These are phyloP conservation scores for Ophiostoma ulmi DNA, from an alignment of 2,329 filamentous ascomycete species.

Conservation along the genomic window DNA sequence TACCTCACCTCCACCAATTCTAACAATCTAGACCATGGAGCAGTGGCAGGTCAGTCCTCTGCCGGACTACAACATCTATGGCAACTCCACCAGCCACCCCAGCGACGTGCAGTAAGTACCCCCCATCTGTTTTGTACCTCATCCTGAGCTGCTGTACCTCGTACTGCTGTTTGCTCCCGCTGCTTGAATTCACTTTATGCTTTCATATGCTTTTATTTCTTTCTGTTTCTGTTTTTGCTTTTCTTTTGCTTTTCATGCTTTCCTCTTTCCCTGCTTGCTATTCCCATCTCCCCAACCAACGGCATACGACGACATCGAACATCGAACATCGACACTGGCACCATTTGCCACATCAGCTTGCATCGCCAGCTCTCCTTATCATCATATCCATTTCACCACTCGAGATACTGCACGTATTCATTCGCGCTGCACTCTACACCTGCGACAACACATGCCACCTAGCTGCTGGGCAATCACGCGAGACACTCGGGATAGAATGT, in stretches of 20 bases:
- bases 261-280: background rate
- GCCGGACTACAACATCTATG: slow-evolving; percentile 56
- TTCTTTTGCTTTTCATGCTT: background rate
- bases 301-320: background rate
- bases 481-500: background rate
- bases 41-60: slow-evolving; percentile 58
- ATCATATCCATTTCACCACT: background rate
- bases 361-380: too few species aligned
- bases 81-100: slow-evolving; percentile 49
- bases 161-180: background rate
- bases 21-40: slow-evolving; percentile 48
- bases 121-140: slow-evolving; percentile 18
- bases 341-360: too few species aligned
- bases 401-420: background rate
- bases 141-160: slow-evolving; percentile 1
- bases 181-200: background rate
- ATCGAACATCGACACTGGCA: background rate
- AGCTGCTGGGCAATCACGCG: background rate
- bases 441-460: background rate
- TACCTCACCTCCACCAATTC: background rate
- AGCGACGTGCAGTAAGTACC: slow-evolving; percentile 56
- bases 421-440: background rate
- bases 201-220: background rate
- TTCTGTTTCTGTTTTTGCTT: background rate
- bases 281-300: background rate